Conservation (phyloP, 228 moss, liverwort and hornwort species). For the Sphagnum magellanicum region DNA sequence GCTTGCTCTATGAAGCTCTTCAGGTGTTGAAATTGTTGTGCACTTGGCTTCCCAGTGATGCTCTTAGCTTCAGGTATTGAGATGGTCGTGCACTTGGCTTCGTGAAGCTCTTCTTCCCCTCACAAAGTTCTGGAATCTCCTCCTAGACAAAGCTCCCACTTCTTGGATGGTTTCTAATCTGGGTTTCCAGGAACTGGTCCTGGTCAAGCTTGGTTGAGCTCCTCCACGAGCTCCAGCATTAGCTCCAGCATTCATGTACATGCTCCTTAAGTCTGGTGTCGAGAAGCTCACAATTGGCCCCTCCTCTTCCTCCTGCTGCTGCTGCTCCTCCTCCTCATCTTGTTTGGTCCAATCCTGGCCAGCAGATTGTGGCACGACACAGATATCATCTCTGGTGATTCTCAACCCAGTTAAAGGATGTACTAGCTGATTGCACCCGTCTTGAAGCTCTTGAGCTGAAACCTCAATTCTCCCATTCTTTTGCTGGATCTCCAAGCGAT, state of each 20-base stretch:
- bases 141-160: slow-evolving; percentile 50
- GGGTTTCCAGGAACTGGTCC: slow-evolving; percentile 72
- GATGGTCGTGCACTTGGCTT: slow-evolving; percentile 6
- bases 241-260: slow-evolving; percentile 14
- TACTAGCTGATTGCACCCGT: background rate
- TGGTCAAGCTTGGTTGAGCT: slow-evolving; percentile 18
- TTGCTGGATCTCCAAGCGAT: background rate
- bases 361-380: background rate
- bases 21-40: no score
- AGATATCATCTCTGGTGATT: slow-evolving; percentile 3
- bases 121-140: slow-evolving; percentile 37
- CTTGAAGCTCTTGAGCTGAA: slow-evolving; percentile 20
- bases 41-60: no score
- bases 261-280: slow-evolving; percentile 53
- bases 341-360: slow-evolving; percentile 43
- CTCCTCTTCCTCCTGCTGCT: background rate
- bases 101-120: slow-evolving; percentile 3
- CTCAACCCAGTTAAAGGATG: no score
- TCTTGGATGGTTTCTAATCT: slow-evolving; percentile 70
- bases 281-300: slow-evolving; percentile 21
- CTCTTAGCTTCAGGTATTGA: no score
- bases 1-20: no score
- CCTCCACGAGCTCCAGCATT: background rate
- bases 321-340: slow-evolving; percentile 13
- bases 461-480: slow-evolving; percentile 1